Percentiles rank a stretch among this genome's conserved stretches.
These are phyloP conservation scores for Fusarium sp. DNA, from an alignment of 2,329 filamentous ascomycete species.

Conservation along the genomic window DNA sequence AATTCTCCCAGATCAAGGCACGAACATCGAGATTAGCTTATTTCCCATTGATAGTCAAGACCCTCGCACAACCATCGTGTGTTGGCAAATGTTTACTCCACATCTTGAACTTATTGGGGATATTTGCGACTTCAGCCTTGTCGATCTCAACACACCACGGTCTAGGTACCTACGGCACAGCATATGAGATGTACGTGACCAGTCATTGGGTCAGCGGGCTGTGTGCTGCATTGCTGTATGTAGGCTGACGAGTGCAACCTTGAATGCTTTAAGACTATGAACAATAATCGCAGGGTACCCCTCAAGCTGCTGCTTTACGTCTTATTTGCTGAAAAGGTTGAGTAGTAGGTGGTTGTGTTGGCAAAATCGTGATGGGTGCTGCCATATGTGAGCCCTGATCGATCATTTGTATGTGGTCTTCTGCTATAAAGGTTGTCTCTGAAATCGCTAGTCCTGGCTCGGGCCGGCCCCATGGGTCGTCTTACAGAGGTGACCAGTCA, in stretches of 20 bases:
- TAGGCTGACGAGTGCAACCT: conserved; percentile 42
- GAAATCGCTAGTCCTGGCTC: conserved; percentile 39
- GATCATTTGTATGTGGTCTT: conserved; percentile 18
- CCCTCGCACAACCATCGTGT: conserved; percentile 10
- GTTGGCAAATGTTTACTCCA: conserved; percentile 26
- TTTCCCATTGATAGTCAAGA: conserved; percentile 12
- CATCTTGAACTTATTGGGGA: conserved; percentile 14
- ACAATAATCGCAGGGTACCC: conserved; percentile 5
- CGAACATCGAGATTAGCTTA: conserved; percentile 27
- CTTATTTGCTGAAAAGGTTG: conserved; percentile 21
- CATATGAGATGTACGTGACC: conserved; percentile 16
- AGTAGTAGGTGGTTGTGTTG: conserved; percentile 31
- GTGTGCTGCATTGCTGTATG: conserved; percentile 33
- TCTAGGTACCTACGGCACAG: conserved; percentile 34
- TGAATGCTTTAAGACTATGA: conserved; percentile 4
- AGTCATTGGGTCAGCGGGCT: conserved; percentile 37
- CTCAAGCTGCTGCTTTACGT: conserved; percentile 11
- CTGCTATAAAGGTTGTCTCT: conserved; percentile 12
- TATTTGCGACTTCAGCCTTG: conserved; percentile 36
- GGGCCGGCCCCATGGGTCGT: conserved; percentile 48
- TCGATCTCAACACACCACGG: conserved; percentile 29
- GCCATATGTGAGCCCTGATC: conserved; percentile 11
- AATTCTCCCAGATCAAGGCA: conserved; percentile 9
- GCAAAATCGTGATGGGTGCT: conserved; percentile 35
- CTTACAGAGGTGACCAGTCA: conserved; percentile 46